A percentile compares a stretch with the other conserved stretches of the same genome.
Conservation (phyloP, 495 filamentous ascomycete species). For the Penicillium taxi region DNA sequence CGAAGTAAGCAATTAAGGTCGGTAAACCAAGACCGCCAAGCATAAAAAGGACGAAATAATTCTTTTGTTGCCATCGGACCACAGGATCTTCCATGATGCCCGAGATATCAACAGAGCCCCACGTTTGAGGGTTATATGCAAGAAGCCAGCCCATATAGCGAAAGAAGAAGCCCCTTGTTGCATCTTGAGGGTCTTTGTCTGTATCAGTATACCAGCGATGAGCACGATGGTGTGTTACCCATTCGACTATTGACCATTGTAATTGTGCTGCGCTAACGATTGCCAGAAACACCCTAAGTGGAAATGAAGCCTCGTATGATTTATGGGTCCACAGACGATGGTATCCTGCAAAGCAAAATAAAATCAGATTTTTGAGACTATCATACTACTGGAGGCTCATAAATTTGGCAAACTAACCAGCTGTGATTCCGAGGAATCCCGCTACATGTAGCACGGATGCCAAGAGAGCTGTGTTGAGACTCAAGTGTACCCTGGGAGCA, state of each 20-base stretch:
- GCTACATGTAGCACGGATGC: too few relatives aligned
- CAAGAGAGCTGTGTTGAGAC: too few relatives aligned
- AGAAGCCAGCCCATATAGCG: constrained; percentile 21
- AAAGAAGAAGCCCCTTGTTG: constrained; percentile 9
- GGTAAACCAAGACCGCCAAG: constrained; percentile 14
- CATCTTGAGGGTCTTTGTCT: constrained; percentile 16
- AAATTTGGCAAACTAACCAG: too few relatives aligned
- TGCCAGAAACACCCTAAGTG: constrained; percentile 10
- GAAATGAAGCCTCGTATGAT: constrained; percentile 11
- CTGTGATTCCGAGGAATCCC: too few relatives aligned
- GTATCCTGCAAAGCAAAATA: too few relatives aligned
- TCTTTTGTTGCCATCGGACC: too few relatives aligned
- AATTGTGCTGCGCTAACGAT: constrained; percentile 10
- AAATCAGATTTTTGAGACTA: too few relatives aligned
- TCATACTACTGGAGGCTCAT: too few relatives aligned
- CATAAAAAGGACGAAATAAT: constrained; percentile 15
- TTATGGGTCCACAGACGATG: constrained; percentile 24
- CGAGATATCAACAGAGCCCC: constrained; percentile 16
- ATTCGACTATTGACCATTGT: constrained; percentile 16
- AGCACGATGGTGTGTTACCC: constrained; percentile 17
- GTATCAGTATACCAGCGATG: constrained; percentile 22
- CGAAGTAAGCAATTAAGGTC: constrained; percentile 13
- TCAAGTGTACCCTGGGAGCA: too few relatives aligned
- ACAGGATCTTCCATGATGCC: constrained; percentile 20
- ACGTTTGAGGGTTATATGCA: constrained; percentile 4